These are phyloP conservation scores for Podaxis sp. DNA, from an alignment of 768 basidiomycete genomes.

Conservation along the genomic window DNA sequence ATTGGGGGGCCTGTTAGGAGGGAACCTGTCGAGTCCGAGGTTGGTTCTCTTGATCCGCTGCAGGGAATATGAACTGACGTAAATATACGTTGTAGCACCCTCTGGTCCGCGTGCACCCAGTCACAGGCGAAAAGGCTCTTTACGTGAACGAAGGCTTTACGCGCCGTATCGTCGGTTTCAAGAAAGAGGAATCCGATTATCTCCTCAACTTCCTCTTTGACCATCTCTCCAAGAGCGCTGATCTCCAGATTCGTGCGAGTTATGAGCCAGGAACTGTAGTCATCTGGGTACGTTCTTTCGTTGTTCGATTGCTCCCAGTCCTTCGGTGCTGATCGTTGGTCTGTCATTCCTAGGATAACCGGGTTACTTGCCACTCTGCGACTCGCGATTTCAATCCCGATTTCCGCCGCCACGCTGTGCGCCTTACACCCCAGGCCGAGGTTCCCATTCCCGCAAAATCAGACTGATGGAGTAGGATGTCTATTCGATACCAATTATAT, in stretches of 20 bases:
- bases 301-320: background rate
- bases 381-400: constrained; percentile 37
- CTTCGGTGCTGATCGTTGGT: background rate
- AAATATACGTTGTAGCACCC: constrained; percentile 38
- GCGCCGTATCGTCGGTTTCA: constrained; percentile 53
- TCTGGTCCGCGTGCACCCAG: constrained; percentile 57
- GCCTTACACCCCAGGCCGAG: constrained; percentile 51
- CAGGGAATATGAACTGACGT: background rate
- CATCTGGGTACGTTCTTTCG: constrained; percentile 42
- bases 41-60: constrained; percentile 19
- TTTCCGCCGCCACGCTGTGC: constrained; percentile 43
- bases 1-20: constrained; percentile 49
- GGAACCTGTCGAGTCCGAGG: constrained; percentile 48
- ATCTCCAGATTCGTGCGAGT: constrained; percentile 48
- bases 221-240: constrained; percentile 49
- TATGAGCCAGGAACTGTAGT: constrained; percentile 57
- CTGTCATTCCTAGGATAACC: constrained; percentile 38
- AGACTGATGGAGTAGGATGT: background rate
- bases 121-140: constrained; percentile 60
- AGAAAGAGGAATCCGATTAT: constrained; percentile 53
- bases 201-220: constrained; percentile 55
- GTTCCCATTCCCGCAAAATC: constrained; percentile 24
- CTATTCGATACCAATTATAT: background rate
- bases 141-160: constrained; percentile 61
- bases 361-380: constrained; percentile 47